A percentile compares a stretch with the other conserved stretches of the same genome.
Evolutionary conservation across 306 rosid genomes (phyloP).

Genomic region (Ormosia emarginata): DNA sequence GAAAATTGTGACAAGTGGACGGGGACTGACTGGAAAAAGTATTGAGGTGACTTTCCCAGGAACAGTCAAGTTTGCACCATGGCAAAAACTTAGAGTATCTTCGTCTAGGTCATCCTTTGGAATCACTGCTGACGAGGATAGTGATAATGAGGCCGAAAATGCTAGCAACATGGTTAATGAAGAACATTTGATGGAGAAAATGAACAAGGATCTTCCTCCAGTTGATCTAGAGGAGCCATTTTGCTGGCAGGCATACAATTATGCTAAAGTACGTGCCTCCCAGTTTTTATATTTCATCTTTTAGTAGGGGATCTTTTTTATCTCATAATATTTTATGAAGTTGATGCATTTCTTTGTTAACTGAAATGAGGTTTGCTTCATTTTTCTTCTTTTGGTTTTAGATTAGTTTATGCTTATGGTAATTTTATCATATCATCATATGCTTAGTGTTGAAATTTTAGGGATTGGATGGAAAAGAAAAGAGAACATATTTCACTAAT

Average conservation of each 20-base stretch:
- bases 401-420: background rate
- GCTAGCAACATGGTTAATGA: constrained; percentile 68
- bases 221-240: constrained; percentile 97
- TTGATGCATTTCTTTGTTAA: constrained; percentile 9
- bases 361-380: background rate
- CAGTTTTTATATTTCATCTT: background rate
- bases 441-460: constrained; percentile 14
- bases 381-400: background rate
- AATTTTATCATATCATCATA: constrained; percentile 11
- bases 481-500: background rate
- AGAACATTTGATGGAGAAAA: constrained; percentile 82
- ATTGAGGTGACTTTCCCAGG: constrained; percentile 97
- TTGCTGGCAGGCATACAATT: constrained; percentile 97
- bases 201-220: constrained; percentile 89
- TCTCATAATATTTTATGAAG: background rate
- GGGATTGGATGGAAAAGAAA: constrained; percentile 17
- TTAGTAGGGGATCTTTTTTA: background rate
- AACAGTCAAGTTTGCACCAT: constrained; percentile 85
- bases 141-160: constrained; percentile 74
- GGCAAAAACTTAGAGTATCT: constrained; percentile 55
- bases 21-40: constrained; percentile 85
- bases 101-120: constrained; percentile 44
- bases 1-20: constrained; percentile 82
- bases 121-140: constrained; percentile 64
- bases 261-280: constrained; percentile 65